Percentiles rank a stretch among this genome's conserved stretches.
phyloP scores from a whole-genome alignment of 2,329 filamentous ascomycete species.

The Coniochaeta ligniaria region DNA sequence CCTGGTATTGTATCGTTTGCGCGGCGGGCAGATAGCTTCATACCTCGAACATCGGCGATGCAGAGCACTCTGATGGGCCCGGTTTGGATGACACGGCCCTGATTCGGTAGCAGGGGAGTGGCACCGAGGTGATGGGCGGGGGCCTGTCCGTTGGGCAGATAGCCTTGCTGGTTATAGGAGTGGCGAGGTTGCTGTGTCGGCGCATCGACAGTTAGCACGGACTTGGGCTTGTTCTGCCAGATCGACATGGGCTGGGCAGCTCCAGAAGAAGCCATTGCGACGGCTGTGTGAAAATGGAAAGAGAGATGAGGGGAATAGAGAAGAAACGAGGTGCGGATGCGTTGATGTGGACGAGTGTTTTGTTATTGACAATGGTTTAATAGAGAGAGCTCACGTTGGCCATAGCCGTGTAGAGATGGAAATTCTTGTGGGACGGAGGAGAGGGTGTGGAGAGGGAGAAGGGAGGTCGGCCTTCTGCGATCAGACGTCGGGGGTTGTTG shows the following conservation, averaged over 20 bases:
- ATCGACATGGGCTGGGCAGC: background rate
- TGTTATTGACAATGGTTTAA: background rate
- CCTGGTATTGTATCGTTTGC: background rate
- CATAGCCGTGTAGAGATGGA: constrained; percentile 2
- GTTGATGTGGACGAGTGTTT: background rate
- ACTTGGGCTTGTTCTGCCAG: background rate
- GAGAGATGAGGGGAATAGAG: background rate
- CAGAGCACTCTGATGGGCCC: constrained; percentile 61
- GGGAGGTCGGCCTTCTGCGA: background rate
- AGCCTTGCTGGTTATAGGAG: constrained; percentile 43
- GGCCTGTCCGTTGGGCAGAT: constrained; percentile 56
- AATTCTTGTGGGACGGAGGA: background rate
- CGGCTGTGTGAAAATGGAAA: background rate
- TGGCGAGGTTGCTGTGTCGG: constrained; percentile 25
- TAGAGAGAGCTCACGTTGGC: background rate
- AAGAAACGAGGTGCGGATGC: background rate
- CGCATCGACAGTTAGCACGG: constrained; percentile 8
- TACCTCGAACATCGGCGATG: constrained; percentile 67
- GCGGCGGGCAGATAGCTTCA: constrained; percentile 10
- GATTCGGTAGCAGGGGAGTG: constrained; percentile 59
- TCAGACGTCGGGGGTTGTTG: background rate
- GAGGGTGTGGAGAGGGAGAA: constrained; percentile 5
- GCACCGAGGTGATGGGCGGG: constrained; percentile 45
- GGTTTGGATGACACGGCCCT: constrained; percentile 58
- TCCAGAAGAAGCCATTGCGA: constrained; percentile 2